These are phyloP conservation scores for Yamadazyma pseudoaaseri DNA, from an alignment of 1,139 yeast genomes.

Conservation along the genomic window DNA sequence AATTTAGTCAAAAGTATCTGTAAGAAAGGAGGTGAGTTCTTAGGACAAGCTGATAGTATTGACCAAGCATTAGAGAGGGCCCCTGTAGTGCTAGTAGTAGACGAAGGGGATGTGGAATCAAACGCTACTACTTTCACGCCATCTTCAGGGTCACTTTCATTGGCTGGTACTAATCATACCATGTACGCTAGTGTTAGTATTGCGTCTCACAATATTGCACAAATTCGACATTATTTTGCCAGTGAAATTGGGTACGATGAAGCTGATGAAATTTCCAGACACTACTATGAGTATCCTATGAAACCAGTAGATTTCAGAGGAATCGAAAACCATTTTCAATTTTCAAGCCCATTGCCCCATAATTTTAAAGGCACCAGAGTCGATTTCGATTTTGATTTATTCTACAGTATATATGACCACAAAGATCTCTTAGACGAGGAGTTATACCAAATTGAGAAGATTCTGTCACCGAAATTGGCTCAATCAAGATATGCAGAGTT, in stretches of 20 bases:
- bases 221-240: constrained; percentile 7
- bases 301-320: constrained; percentile 14
- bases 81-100: constrained; percentile 6
- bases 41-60: constrained; percentile 1
- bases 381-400: constrained; percentile 9
- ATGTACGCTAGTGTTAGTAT: constrained; percentile 9
- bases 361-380: constrained; percentile 3
- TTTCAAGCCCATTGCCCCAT: constrained; percentile 1
- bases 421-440: constrained; percentile 7
- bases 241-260: constrained; percentile 11
- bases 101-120: constrained; percentile 4
- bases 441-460: constrained; percentile 2
- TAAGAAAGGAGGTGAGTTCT: constrained; percentile 5
- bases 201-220: constrained; percentile 1
- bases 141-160: constrained; percentile 11
- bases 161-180: constrained; percentile 8
- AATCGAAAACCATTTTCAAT: constrained; percentile 5
- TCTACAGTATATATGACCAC: constrained; percentile 5
- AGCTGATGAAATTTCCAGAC: constrained; percentile 10
- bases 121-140: constrained; percentile 5
- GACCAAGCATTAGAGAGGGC: constrained; percentile 2
- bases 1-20: constrained; percentile 6
- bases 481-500: constrained; percentile 4
- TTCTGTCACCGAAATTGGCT: not conserved
- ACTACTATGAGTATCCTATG: constrained; percentile 12